Evolutionary conservation across 345 rosid genomes (phyloP).

Genomic region (Ceriops zippeliana): DNA sequence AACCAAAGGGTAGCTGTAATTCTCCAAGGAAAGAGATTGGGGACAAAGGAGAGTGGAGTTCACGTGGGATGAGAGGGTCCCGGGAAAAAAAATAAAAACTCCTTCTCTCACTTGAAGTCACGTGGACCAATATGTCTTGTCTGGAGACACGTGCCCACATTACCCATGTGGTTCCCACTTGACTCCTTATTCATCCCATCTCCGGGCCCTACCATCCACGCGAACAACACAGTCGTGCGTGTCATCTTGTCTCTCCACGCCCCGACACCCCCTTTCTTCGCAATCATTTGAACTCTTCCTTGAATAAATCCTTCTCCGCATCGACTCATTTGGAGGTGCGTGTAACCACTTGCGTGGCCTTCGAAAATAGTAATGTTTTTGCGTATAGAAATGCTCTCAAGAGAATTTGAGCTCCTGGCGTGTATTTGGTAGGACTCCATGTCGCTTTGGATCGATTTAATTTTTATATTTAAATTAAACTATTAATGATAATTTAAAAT

Average conservation of each 20-base stretch:
- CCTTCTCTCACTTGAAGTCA: conserved; percentile 22
- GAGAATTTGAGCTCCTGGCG: too few relatives aligned
- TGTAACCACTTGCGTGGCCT: not conserved
- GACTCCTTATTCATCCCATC: too few relatives aligned
- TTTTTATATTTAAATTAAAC: too few relatives aligned
- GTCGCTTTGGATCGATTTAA: too few relatives aligned
- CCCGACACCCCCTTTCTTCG: conserved; percentile 37
- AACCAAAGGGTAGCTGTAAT: too few relatives aligned
- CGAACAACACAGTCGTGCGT: conserved; percentile 29
- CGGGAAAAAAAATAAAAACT: too few relatives aligned
- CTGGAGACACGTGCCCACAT: conserved; percentile 46
- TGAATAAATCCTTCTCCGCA: too few relatives aligned
- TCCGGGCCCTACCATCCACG: conserved; percentile 5
- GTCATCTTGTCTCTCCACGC: conserved; percentile 41
- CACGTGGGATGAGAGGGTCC: conserved; percentile 40
- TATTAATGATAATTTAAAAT: too few relatives aligned
- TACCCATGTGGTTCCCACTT: too few relatives aligned
- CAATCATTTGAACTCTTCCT: conserved; percentile 46
- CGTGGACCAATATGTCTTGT: conserved; percentile 63
- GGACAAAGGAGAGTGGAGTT: conserved; percentile 45
- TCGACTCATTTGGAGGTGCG: not conserved
- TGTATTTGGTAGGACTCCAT: too few relatives aligned
- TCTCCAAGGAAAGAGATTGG: not conserved
- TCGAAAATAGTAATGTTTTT: too few relatives aligned
- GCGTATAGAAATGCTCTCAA: too few relatives aligned